Evolutionary conservation across 2,329 filamentous ascomycete genomes (phyloP), one percentile per base, ranked within the genome.

Genomic region (Diplodia sapinea): DNA sequence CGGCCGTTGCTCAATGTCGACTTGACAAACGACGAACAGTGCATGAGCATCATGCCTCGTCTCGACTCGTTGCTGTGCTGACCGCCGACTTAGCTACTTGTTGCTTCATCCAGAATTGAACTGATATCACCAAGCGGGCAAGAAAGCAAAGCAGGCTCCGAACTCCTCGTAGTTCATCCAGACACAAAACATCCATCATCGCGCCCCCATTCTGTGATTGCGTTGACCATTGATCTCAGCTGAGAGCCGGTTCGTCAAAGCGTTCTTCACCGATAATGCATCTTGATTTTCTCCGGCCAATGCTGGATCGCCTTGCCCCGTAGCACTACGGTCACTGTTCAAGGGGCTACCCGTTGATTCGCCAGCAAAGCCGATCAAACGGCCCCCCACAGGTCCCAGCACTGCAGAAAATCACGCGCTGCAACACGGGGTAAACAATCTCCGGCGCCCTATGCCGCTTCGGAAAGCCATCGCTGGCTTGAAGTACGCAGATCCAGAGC

Each of bases 341-440:
- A 49, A 49, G 6, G 40, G 56, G 56, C n/a, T 23, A 15, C 11
- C n/a, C 31, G n/a, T 33, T 62, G 57, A 62, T 43, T 62, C 20
- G 57, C 29, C 57, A 17, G 57, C 29, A 26, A 31, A 50, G 57
- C 40, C 43, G 43, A 47, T 50, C 40, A 12, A 62, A 62, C 57
- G 26, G 47, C 50, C 47, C 38, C 31, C 59, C 59, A 63, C 59
- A 38, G 31, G 9, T 33, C 20, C 13, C 23, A 43, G 20, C 36
- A 20, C 13, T 23, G 29, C 59, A 38, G 11, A 51, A 51, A 51
- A 63, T 63, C 59, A 49, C 59, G 59, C 59, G 33, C 31, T 51
- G 31, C 15, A 36, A 20, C 12, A 38, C 50, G 47, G 59, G 40
- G 59, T 20, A 51, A 63, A 38, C 12, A 63, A 63, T 62, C 43